These are phyloP conservation scores for Cajanus cajan DNA, from an alignment of 306 rosid species.

Conservation along the genomic window DNA sequence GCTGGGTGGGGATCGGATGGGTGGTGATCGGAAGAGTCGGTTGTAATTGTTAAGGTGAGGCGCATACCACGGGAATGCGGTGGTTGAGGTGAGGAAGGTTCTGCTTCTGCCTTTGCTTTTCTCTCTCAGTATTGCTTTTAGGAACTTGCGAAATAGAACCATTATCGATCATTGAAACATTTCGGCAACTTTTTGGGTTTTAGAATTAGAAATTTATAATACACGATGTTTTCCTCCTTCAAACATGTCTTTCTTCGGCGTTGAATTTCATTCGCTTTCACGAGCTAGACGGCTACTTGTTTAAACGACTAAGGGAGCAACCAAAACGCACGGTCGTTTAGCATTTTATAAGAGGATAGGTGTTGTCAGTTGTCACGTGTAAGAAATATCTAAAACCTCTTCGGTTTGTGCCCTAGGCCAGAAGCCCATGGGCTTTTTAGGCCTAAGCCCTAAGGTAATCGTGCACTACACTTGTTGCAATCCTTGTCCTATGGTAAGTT, in stretches of 20 bases:
- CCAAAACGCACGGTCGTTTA: neutral
- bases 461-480: too few relatives aligned
- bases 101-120: slow-evolving; percentile 33
- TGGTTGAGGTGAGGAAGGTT: slow-evolving; percentile 53
- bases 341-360: neutral
- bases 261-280: neutral
- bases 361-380: neutral
- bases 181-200: slow-evolving; percentile 13
- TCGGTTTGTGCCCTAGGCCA: too few relatives aligned
- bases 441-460: too few relatives aligned
- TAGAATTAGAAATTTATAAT: too few relatives aligned
- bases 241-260: neutral
- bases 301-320: neutral
- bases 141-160: slow-evolving; percentile 54
- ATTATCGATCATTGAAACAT: slow-evolving; percentile 49
- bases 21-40: slow-evolving; percentile 37
- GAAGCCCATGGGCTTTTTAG: too few relatives aligned
- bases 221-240: neutral
- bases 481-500: too few relatives aligned
- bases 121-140: slow-evolving; percentile 33
- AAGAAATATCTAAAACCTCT: too few relatives aligned
- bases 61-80: slow-evolving; percentile 24
- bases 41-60: slow-evolving; percentile 25
- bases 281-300: too few relatives aligned
- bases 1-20: slow-evolving; percentile 29